A percentile compares a stretch with the other conserved stretches of the same genome.
These are phyloP conservation scores for Ampelocalamus luodianensis DNA, from an alignment of 176 grass and related monocot species.

Conservation along the genomic window DNA sequence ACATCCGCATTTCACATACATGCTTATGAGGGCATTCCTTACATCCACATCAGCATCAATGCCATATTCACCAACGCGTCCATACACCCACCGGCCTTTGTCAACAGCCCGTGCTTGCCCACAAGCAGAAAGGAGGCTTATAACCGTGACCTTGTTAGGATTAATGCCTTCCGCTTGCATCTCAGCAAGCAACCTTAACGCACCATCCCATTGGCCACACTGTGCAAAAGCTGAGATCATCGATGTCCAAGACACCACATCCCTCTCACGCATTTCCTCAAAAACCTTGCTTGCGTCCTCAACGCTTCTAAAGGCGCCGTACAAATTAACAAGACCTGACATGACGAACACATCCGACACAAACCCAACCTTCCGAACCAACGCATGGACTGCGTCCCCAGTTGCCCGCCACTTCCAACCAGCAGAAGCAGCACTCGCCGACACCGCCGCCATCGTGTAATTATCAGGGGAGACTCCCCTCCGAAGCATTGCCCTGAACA, in stretches of 20 bases:
- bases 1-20: conserved; percentile 60
- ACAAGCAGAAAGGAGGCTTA: conserved; percentile 70
- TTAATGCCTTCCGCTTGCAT: conserved; percentile 54
- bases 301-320: conserved; percentile 34
- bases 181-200: conserved; percentile 52
- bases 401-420: conserved; percentile 8
- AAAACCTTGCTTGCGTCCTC: conserved; percentile 64
- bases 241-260: conserved; percentile 87
- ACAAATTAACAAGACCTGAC: conserved; percentile 60
- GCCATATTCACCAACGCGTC: conserved; percentile 50
- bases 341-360: conserved; percentile 61
- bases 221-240: conserved; percentile 73
- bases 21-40: conserved; percentile 66
- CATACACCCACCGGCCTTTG: conserved; percentile 62
- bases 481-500: conserved; percentile 55
- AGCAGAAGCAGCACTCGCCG: conserved; percentile 40
- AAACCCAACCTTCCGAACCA: conserved; percentile 64
- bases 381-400: conserved; percentile 51
- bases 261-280: conserved; percentile 65
- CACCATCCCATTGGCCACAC: conserved; percentile 51
- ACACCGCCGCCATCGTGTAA: conserved; percentile 67
- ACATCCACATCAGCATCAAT: conserved; percentile 59
- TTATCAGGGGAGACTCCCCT: conserved; percentile 49
- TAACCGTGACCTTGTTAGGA: conserved; percentile 76
- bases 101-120: conserved; percentile 42